Conservation (phyloP, 331 rosid species). For the Saraca asoca region DNA sequence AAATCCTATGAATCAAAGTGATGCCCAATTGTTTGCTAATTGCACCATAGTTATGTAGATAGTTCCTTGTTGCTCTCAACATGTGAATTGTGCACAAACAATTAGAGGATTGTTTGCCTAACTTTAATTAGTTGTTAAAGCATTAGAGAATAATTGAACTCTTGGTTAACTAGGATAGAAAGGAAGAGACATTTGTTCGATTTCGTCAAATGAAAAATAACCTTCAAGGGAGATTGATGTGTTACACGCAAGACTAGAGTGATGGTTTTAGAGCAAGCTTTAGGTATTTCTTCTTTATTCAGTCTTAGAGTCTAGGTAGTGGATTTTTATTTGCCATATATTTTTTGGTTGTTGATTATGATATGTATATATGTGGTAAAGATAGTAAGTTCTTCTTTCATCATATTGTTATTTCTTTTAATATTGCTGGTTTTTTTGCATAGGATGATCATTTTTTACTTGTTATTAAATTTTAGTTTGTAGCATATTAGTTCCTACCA, state of each 20-base stretch:
- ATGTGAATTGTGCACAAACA: not conserved
- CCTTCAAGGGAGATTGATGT: constrained; percentile 57
- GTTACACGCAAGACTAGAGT: constrained; percentile 79
- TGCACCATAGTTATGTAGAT: too few relatives aligned
- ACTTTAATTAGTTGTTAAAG: constrained; percentile 28
- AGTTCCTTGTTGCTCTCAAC: not conserved
- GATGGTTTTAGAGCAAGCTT: constrained; percentile 65
- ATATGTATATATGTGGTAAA: not conserved
- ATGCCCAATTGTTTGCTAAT: too few relatives aligned
- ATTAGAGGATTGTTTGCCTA: constrained; percentile 19
- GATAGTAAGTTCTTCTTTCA: not conserved
- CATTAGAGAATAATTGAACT: constrained; percentile 4
- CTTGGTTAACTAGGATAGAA: constrained; percentile 29
- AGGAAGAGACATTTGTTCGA: constrained; percentile 82
- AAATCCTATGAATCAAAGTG: too few relatives aligned
- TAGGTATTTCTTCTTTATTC: constrained; percentile 47
- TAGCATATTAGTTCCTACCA: constrained; percentile 85
- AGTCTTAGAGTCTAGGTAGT: not conserved
- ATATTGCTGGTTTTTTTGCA: constrained; percentile 18
- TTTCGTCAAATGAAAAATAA: constrained; percentile 69
- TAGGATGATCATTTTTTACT: constrained; percentile 11
- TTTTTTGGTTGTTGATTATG: too few relatives aligned
- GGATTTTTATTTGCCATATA: not conserved
- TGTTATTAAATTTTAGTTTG: constrained; percentile 22
- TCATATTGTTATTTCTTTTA: not conserved